Evolutionary conservation across 768 basidiomycete genomes (phyloP), one percentile per base, ranked within the genome.

Genomic region (Kwoniella bestiolae): DNA sequence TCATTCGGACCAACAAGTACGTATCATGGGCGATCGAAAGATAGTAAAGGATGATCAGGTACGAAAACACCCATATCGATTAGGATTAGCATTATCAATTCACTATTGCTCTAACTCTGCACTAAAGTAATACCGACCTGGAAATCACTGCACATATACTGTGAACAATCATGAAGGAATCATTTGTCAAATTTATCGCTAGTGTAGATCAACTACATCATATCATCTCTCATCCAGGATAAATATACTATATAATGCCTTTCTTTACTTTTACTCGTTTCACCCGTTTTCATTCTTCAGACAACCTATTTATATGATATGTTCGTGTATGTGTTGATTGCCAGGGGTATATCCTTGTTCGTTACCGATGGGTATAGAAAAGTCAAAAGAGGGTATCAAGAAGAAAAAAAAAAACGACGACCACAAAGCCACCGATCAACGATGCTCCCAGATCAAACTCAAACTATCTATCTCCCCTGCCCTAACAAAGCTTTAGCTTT

Each of bases 401-500:
- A 6, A 41, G 12, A 18, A 41, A 41, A 14, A 41, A 41, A 16
- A 14, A 14, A 41, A 41, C 3, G 18, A 38, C 3, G 18, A 38
- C 38, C 12, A 41, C 38, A 14, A 41, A 14, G 18, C 5, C 38
- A 14, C 38, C 38, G 38, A 14, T 41, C 38, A 41, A 41, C 14
- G 38, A n/a, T n/a, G n/a, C n/a, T n/a, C n/a, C n/a, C n/a, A n/a
- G 38, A 18, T 18, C 8, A 41, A 18, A 8, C 8, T 41, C 23
- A 12, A n/a, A 18, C 46, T 26, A 25, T 6, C 31, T 51, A 65
- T 50, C 63, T 18, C 14, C 63, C 63, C 28, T 65, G 63, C 21
- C 51, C 56, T 18, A 67, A 41, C 26, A 67, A 44, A 7, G 66
- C 66, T 41, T 67, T 67, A 23, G 66, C 66, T 46, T 67, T 67